Conservation (phyloP, 768 basidiomycete genomes). For the Russula abietina region DNA sequence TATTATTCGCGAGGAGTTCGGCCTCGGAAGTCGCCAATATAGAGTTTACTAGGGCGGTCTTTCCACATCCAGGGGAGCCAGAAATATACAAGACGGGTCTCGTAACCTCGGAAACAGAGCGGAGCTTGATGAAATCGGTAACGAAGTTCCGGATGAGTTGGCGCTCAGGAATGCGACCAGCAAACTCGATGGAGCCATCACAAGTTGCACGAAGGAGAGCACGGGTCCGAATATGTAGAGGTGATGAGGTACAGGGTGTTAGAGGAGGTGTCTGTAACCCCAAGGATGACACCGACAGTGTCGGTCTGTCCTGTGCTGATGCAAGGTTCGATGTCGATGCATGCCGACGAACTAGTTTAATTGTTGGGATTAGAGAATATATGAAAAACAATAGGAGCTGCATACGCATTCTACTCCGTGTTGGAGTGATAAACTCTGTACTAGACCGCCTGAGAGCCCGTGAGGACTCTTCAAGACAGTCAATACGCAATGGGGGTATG, state of each 20-base stretch:
- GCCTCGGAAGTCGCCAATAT: slow-evolving; percentile 42
- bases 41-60: slow-evolving; percentile 77
- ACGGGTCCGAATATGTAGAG: slow-evolving; percentile 57
- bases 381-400: slow-evolving; percentile 2
- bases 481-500: slow-evolving; percentile 52
- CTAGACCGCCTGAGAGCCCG: slow-evolving; percentile 39
- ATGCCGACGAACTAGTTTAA: slow-evolving; percentile 38
- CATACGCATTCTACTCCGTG: slow-evolving; percentile 44
- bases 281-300: slow-evolving; percentile 38
- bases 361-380: slow-evolving; percentile 17
- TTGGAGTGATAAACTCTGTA: slow-evolving; percentile 35
- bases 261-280: slow-evolving; percentile 55
- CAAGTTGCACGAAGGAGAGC: slow-evolving; percentile 68
- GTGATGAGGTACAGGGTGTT: slow-evolving; percentile 43
- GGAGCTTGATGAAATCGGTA: slow-evolving; percentile 42
- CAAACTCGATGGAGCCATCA: slow-evolving; percentile 49
- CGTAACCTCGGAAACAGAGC: slow-evolving; percentile 23
- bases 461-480: slow-evolving; percentile 33
- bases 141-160: slow-evolving; percentile 55
- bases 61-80: slow-evolving; percentile 89
- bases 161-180: slow-evolving; percentile 66
- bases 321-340: slow-evolving; percentile 44
- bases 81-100: slow-evolving; percentile 74
- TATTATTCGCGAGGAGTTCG: slow-evolving; percentile 34
- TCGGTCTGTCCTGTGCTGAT: slow-evolving; percentile 39